These are phyloP conservation scores for Tylopilus orsonianus DNA, from an alignment of 1,284 basidiomycete genomes.

Conservation along the genomic window DNA sequence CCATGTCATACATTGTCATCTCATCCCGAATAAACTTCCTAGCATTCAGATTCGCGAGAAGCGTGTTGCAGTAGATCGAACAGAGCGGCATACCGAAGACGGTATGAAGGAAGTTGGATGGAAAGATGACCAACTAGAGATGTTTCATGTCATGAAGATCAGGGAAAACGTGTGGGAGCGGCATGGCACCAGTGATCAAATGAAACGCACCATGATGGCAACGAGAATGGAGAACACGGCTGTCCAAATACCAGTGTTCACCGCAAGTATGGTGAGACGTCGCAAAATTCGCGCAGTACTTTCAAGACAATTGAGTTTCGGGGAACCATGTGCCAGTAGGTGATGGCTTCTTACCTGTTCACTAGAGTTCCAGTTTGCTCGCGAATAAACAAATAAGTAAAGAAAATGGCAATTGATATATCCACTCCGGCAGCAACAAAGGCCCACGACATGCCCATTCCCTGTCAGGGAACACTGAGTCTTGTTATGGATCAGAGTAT, in stretches of 20 bases:
- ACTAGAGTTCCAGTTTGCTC: background rate
- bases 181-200: no score
- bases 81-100: conserved; percentile 15
- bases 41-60: conserved; percentile 22
- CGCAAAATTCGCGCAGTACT: conserved; percentile 14
- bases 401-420: background rate
- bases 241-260: conserved; percentile 21
- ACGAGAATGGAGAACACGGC: conserved; percentile 13
- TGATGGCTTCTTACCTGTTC: background rate
- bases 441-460: background rate
- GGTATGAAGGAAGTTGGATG: background rate
- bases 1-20: no score
- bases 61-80: conserved; percentile 17
- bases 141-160: background rate
- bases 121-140: background rate
- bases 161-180: background rate
- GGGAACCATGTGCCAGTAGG: no score
- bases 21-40: conserved; percentile 4
- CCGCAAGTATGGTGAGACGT: conserved; percentile 15
- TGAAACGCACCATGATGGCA: conserved; percentile 14
- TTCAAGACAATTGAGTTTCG: background rate
- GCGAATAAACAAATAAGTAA: background rate
- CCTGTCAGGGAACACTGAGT: background rate
- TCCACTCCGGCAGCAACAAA: conserved; percentile 3
- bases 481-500: background rate